phyloP scores from a whole-genome alignment of 2,329 filamentous ascomycete species.

The Aureobasidium pullulans region DNA sequence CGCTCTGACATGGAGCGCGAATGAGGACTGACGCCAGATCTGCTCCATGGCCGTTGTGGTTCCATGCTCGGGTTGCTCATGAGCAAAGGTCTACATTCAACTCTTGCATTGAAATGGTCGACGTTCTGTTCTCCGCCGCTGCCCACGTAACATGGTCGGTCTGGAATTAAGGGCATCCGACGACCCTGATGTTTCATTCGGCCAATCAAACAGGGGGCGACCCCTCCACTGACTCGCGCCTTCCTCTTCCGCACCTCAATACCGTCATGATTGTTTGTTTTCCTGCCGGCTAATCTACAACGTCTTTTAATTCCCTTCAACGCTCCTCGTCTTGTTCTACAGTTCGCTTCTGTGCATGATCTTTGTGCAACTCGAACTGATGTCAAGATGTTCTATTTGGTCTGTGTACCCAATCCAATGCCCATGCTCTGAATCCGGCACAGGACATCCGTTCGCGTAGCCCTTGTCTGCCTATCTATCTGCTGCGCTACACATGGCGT shows the following conservation, averaged over 20 bases:
- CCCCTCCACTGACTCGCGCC: not conserved
- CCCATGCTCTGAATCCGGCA: not conserved
- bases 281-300: not conserved
- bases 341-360: not conserved
- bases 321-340: not conserved
- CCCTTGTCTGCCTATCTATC: not conserved
- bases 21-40: not conserved
- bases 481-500: not conserved
- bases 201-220: not conserved
- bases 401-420: not conserved
- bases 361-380: not conserved
- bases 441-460: not conserved
- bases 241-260: not conserved
- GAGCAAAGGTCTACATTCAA: not conserved
- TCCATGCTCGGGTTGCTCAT: not conserved
- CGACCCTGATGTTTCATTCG: not conserved
- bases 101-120: not conserved
- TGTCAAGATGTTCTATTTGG: not conserved
- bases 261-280: not conserved
- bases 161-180: not conserved
- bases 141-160: not conserved
- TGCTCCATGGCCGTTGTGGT: constrained; percentile 2
- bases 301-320: not conserved
- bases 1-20: constrained; percentile 9
- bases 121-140: no score